These are phyloP conservation scores for Colletotrichum trifolii DNA, from an alignment of 2,329 filamentous ascomycete species.

Conservation along the genomic window DNA sequence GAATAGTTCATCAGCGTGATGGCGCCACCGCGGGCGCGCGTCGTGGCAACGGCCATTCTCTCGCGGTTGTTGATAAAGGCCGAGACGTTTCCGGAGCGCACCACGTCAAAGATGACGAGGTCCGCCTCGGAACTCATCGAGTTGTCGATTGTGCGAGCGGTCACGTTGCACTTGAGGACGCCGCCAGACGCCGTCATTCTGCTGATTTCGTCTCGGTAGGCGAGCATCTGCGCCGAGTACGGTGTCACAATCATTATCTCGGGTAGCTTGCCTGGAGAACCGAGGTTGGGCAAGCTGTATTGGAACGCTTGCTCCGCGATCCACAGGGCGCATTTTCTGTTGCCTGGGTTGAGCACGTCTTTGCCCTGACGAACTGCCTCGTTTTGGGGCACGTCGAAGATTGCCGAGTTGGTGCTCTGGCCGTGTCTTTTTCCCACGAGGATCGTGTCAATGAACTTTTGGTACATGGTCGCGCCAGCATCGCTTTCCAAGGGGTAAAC, in stretches of 20 bases:
- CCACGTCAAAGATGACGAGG: conserved; percentile 22
- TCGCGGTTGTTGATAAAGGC: conserved; percentile 16
- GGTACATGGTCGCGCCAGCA: neutral
- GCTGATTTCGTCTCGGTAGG: conserved; percentile 10
- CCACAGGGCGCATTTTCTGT: conserved; percentile 2
- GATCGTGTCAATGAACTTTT: conserved; percentile 3
- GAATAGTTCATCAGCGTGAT: conserved; percentile 3
- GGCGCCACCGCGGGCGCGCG: conserved; percentile 16
- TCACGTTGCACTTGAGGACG: conserved; percentile 24
- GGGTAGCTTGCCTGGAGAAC: conserved; percentile 1
- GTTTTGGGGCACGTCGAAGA: conserved; percentile 7
- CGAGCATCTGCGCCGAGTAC: conserved; percentile 11
- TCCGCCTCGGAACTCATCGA: conserved; percentile 27
- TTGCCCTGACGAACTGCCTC: neutral
- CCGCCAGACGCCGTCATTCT: neutral
- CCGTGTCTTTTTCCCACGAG: neutral
- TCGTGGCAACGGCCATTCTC: conserved; percentile 20
- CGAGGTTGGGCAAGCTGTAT: conserved; percentile 13
- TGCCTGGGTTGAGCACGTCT: conserved; percentile 10
- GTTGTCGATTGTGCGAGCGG: conserved; percentile 13
- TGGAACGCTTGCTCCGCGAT: conserved; percentile 8
- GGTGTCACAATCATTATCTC: conserved; percentile 24
- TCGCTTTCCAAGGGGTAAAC: neutral
- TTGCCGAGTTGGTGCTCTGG: neutral
- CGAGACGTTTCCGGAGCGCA: conserved; percentile 6